A percentile compares a stretch with the other conserved stretches of the same genome.
These are phyloP conservation scores for Ogataea sp. DNA, from an alignment of 805 yeast genomes.

Conservation along the genomic window DNA sequence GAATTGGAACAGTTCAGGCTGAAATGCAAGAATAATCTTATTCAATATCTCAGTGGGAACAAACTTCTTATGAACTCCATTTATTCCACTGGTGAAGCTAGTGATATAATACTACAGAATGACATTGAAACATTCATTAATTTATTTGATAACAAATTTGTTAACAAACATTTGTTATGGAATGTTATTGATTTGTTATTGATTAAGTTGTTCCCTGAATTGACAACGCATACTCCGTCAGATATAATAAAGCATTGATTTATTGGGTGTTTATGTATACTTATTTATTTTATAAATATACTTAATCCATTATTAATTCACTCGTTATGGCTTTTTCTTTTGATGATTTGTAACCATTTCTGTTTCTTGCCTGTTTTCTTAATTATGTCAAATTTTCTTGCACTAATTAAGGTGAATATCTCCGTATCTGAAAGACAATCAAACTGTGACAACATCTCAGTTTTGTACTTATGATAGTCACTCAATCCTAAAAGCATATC, in stretches of 20 bases:
- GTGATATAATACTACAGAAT: conserved; percentile 2
- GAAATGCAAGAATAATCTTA: conserved; percentile 6
- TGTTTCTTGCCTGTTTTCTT: no score
- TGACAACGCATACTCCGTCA: conserved; percentile 7
- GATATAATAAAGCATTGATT: conserved; percentile 5
- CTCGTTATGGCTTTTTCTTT: no score
- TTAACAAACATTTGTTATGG: conserved; percentile 36
- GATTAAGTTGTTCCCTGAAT: conserved; percentile 31
- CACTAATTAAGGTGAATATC: no score
- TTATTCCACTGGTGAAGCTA: conserved; percentile 3
- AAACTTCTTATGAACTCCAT: conserved; percentile 3
- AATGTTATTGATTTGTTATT: conserved; percentile 34
- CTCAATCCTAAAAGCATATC: no score
- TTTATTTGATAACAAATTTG: conserved; percentile 25
- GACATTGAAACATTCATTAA: conserved; percentile 22
- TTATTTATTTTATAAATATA: no score
- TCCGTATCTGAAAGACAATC: no score
- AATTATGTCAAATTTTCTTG: no score
- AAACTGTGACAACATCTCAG: no score
- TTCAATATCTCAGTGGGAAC: conserved; percentile 1
- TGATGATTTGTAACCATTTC: no score
- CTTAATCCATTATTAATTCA: no score
- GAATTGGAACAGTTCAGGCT: conserved; percentile 14
- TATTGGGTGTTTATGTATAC: background rate
- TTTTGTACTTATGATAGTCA: no score